These are phyloP conservation scores for Corylus avellana DNA, from an alignment of 306 rosid species.

Conservation along the genomic window DNA sequence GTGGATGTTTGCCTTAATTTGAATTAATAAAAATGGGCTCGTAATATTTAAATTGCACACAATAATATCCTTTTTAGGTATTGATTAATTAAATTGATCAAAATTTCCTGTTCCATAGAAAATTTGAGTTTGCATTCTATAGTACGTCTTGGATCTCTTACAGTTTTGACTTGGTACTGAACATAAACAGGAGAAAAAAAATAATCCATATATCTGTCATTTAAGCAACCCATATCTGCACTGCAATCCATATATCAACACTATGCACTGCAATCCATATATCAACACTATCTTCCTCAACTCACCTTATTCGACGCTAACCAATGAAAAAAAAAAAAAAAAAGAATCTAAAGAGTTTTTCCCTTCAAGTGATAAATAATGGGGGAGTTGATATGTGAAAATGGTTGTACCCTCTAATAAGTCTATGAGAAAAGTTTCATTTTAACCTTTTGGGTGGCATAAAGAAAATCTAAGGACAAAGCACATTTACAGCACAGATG, in stretches of 20 bases:
- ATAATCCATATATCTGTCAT: background rate
- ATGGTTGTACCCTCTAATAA: background rate
- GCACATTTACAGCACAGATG: background rate
- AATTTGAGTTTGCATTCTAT: background rate
- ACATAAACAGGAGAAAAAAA: background rate
- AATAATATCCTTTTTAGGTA: background rate
- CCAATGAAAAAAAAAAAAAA: background rate
- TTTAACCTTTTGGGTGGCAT: background rate
- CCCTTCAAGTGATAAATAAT: background rate
- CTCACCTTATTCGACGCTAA: background rate
- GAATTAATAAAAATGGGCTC: background rate
- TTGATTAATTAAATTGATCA: too few relatives aligned
- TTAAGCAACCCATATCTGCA: too few relatives aligned
- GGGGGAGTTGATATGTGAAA: background rate
- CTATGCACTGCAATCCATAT: background rate
- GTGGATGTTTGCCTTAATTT: background rate
- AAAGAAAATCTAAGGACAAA: background rate
- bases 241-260: background rate
- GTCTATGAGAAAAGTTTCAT: background rate
- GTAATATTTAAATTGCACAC: background rate
- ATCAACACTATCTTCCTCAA: too few relatives aligned
- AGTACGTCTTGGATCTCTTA: background rate
- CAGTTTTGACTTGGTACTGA: background rate
- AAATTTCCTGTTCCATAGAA: background rate
- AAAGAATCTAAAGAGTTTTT: too few relatives aligned